Base-by-base conservation (phyloP, 495 filamentous ascomycete species). In the Penicillium psychrofluorescens region DNA sequence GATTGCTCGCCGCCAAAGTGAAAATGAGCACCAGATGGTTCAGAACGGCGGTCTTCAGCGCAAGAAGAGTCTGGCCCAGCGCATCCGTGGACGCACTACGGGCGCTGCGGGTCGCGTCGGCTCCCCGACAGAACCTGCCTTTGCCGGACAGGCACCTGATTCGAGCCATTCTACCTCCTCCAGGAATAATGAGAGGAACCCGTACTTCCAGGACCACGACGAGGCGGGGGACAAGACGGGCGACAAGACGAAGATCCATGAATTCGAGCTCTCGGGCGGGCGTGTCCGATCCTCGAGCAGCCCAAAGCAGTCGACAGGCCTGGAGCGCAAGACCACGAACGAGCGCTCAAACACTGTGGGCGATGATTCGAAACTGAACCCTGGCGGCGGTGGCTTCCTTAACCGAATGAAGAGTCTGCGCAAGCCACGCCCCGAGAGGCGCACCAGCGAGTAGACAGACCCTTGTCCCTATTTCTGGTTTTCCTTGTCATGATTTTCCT, bases 11-110 rank as follows among this genome's bases (percentile, higher is more conserved):
- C 81, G 80, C 43, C 79, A 88, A 43, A 80, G 74, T 43, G 86
- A 90, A 50, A 67, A 65, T 27, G 75, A 79, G n/a, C 57, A 58
- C 10, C 70, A 53, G 11, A 46, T 61, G 13, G 50, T 56, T 30
- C 69, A 70, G 36, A 61, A 48, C 11, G 82, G 80, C 11, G 90
- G 89, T 36, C 65, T 99, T 14, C 76, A 78, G 47, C 81, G 94
- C 31, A 97, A 95, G 77, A 95, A 95, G 68, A 95, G 88, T 33
- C 71, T 99, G 40, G 92, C 89, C 0, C 89, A 95, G 52, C 81
- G 86, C 42, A 80, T 95, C 55, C 76, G 83, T 38, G 81, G 80
- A 34, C 83, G 71, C 43, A 70, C 77, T 6, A 67, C 75, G 29
- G 71, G 76, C 2, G 71, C 65, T 52, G 22, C 4, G 22, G 66